phyloP scores from a whole-genome alignment of 2,329 filamentous ascomycete genomes.

The Aspergillus ochraceoroseus region DNA sequence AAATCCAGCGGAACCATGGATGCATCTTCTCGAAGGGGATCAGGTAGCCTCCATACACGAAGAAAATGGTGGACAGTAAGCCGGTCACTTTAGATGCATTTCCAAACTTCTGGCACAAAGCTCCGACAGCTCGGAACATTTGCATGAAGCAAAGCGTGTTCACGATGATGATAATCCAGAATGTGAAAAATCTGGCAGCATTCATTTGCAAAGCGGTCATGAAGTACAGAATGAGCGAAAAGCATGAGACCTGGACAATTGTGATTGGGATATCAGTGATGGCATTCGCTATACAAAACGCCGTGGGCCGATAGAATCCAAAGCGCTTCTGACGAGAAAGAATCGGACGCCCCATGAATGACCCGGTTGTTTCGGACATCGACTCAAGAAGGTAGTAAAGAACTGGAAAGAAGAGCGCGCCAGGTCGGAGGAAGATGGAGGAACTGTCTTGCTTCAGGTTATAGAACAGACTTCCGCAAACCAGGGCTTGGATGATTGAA shows the following conservation, averaged over 20 bases:
- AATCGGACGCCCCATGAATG: constrained; percentile 60
- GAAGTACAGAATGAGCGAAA: constrained; percentile 58
- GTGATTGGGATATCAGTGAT: constrained; percentile 54
- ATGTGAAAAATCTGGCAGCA: constrained; percentile 57
- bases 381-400: constrained; percentile 59
- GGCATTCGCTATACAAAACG: constrained; percentile 54
- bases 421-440: constrained; percentile 55
- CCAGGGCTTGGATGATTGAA: constrained; percentile 37
- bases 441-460: constrained; percentile 47
- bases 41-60: constrained; percentile 59
- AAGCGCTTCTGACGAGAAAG: constrained; percentile 64
- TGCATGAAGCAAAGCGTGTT: constrained; percentile 50
- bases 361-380: constrained; percentile 54
- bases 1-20: constrained; percentile 58
- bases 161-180: constrained; percentile 50
- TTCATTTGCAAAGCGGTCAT: constrained; percentile 52
- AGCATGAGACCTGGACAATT: constrained; percentile 52
- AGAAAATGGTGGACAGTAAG: constrained; percentile 39
- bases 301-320: constrained; percentile 59
- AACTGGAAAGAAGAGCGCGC: constrained; percentile 56
- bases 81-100: constrained; percentile 46
- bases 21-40: constrained; percentile 58
- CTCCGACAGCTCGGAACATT: constrained; percentile 48
- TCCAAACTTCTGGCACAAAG: constrained; percentile 45
- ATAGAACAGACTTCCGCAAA: constrained; percentile 50